A percentile compares a stretch with the other conserved stretches of the same genome.
phyloP scores from a whole-genome alignment of 192 early-diverging fungal species.

The Backusella macrospora region DNA sequence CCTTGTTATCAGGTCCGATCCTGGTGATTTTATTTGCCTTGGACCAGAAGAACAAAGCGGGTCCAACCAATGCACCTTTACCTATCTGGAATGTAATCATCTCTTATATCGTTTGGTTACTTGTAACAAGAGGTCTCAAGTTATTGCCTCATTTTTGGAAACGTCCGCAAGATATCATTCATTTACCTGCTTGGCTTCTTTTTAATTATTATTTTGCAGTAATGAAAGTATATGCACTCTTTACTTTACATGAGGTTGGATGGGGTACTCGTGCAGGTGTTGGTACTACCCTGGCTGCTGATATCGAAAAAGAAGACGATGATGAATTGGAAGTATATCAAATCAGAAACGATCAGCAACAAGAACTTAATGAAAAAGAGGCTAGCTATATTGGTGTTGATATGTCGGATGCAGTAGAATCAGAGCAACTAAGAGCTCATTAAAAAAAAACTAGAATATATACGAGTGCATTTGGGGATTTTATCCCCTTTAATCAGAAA shows the following conservation, averaged over 20 bases:
- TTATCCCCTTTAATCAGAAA: not conserved
- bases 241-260: conserved; percentile 59
- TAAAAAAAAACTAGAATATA: not conserved
- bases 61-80: conserved; percentile 30
- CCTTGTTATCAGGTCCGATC: conserved; percentile 56
- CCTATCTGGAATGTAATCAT: conserved; percentile 54
- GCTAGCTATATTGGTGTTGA: not conserved
- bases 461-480: not conserved
- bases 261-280: conserved; percentile 59
- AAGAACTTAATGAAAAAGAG: not conserved
- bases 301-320: conserved; percentile 37
- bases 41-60: conserved; percentile 12
- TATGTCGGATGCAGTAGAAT: conserved; percentile 9
- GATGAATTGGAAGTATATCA: not conserved
- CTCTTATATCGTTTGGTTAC: conserved; percentile 56
- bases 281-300: conserved; percentile 31
- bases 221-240: conserved; percentile 60
- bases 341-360: not conserved
- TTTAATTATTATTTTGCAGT: conserved; percentile 64
- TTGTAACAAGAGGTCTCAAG: conserved; percentile 59
- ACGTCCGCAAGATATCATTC: conserved; percentile 55
- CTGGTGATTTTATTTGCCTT: conserved; percentile 49
- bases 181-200: conserved; percentile 55
- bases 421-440: not conserved
- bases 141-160: conserved; percentile 57